Evolutionary conservation across 1,139 yeast genomes (phyloP).

Genomic region (Yamadazyma blattariae): DNA sequence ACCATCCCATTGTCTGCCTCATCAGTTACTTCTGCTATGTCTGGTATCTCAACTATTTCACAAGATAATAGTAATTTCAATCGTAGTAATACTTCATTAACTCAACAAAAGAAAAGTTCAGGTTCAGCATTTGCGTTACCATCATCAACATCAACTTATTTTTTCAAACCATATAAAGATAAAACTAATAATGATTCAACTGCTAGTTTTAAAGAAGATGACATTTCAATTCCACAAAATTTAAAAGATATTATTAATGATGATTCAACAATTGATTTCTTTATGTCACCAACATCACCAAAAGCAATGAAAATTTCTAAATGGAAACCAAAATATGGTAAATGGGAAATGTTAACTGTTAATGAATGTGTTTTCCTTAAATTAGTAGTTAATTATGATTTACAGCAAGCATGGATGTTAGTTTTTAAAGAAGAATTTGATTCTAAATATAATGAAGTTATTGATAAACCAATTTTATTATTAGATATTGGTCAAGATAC

Average conservation of each 20-base stretch:
- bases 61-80: constrained; percentile 7
- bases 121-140: constrained; percentile 45
- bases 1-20: constrained; percentile 16
- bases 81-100: constrained; percentile 7
- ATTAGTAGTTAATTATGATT: constrained; percentile 35
- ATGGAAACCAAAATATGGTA: constrained; percentile 44
- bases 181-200: constrained; percentile 5
- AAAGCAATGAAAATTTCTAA: constrained; percentile 40
- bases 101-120: constrained; percentile 23
- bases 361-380: constrained; percentile 36
- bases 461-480: constrained; percentile 38
- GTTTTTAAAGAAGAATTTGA: constrained; percentile 42
- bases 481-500: constrained; percentile 27
- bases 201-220: constrained; percentile 14
- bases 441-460: constrained; percentile 25
- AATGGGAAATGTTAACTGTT: constrained; percentile 46
- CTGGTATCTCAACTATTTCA: constrained; percentile 13
- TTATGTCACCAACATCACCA: constrained; percentile 33
- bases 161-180: constrained; percentile 30
- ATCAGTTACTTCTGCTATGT: constrained; percentile 12
- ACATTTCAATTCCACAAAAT: constrained; percentile 30
- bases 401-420: constrained; percentile 36
- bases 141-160: constrained; percentile 41
- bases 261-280: constrained; percentile 40
- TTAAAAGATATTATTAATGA: constrained; percentile 40